Evolutionary conservation across 2,329 filamentous ascomycete genomes (phyloP).

Genomic region (Cryphonectria nitschkei): DNA sequence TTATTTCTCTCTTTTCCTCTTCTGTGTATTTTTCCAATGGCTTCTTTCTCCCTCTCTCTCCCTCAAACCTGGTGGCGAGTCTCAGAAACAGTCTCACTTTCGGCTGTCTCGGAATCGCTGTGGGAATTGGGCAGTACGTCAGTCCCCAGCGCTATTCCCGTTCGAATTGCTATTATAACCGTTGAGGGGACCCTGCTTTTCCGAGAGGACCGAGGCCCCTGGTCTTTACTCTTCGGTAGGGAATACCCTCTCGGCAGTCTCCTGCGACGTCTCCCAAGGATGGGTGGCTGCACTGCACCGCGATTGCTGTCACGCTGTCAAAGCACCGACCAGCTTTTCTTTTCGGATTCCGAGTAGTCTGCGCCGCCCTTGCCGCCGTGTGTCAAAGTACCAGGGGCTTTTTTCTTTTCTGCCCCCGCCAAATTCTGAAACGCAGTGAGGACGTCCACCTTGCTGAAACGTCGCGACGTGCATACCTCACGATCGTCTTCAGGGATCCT

Average conservation of each 20-base stretch:
- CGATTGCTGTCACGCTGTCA: background rate
- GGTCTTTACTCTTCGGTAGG: background rate
- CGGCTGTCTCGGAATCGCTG: background rate
- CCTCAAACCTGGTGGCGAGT: slow-evolving; percentile 10
- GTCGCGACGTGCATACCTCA: slow-evolving; percentile 9
- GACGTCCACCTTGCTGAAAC: slow-evolving; percentile 12
- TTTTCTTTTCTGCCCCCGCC: background rate
- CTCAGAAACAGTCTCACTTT: slow-evolving; percentile 14
- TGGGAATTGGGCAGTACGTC: background rate
- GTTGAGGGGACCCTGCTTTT: background rate
- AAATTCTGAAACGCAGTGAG: slow-evolving; percentile 9
- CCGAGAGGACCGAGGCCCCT: background rate
- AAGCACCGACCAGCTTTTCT: background rate
- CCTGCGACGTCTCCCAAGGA: background rate
- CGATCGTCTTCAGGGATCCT: background rate
- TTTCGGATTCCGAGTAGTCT: background rate
- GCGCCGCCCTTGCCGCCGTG: background rate
- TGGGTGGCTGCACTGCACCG: background rate
- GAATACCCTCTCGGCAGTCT: background rate
- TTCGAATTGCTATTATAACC: background rate
- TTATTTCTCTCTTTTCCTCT: too few relatives aligned
- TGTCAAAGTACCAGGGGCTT: background rate
- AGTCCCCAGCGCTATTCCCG: background rate
- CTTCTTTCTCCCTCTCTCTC: background rate
- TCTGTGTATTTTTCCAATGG: background rate